A percentile compares a stretch with the other conserved stretches of the same genome.
Conservation (phyloP, 208 protist genomes). For the Acanthamoeba lenticulata region DNA sequence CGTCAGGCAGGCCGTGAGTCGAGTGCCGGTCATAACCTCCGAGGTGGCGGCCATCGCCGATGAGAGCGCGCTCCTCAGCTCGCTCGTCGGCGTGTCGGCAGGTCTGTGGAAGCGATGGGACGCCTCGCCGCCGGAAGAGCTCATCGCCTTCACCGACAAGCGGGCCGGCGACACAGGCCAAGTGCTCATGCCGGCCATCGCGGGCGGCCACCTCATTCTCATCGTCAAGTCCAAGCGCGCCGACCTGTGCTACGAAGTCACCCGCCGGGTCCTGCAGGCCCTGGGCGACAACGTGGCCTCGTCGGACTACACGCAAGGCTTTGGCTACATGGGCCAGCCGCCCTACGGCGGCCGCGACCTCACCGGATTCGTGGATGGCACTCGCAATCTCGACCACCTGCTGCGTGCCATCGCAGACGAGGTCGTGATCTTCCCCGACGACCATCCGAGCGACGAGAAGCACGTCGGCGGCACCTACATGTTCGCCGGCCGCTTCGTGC, state of each 20-base stretch:
- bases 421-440: conserved; percentile 56
- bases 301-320: neutral
- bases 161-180: neutral
- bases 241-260: conserved; percentile 47
- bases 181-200: neutral
- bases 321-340: conserved; percentile 29
- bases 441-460: conserved; percentile 22
- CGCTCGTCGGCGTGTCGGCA: neutral
- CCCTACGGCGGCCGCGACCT: conserved; percentile 33
- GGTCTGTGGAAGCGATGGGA: conserved; percentile 35
- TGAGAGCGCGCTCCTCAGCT: neutral
- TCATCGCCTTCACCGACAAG: conserved; percentile 10
- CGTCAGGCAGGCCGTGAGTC: neutral
- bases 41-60: neutral
- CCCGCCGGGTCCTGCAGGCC: neutral
- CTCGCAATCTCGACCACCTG: conserved; percentile 38
- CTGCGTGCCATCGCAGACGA: conserved; percentile 44
- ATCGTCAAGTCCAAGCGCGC: conserved; percentile 28
- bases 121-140: conserved; percentile 46
- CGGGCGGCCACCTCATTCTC: neutral
- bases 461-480: conserved; percentile 58
- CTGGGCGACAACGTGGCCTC: neutral
- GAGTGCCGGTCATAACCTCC: neutral
- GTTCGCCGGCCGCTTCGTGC: conserved; percentile 66
- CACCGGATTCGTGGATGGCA: conserved; percentile 59